Percentiles rank a stretch among this genome's conserved stretches.
Conservation (phyloP, 2,329 filamentous ascomycete species). For the Stachybotrys elegans region DNA sequence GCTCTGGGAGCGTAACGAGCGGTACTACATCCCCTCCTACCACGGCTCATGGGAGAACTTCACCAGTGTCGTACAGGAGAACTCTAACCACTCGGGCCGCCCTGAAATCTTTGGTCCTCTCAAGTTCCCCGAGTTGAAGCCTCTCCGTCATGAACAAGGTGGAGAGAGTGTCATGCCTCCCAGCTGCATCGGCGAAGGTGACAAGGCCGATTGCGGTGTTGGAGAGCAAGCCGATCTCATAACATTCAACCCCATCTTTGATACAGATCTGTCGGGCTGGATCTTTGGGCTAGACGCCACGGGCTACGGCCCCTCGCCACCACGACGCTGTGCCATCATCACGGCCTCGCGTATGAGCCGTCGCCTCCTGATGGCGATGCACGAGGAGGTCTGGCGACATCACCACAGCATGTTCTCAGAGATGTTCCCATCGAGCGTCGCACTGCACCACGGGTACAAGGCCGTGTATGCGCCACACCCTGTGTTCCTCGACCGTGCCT, state of each 20-base stretch:
- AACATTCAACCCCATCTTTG: slow-evolving; percentile 72
- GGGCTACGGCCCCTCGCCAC: slow-evolving; percentile 60
- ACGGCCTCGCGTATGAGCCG: slow-evolving; percentile 65
- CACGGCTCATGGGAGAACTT: slow-evolving; percentile 73
- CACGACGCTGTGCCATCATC: slow-evolving; percentile 66
- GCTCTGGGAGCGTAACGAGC: slow-evolving; percentile 73
- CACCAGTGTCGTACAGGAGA: slow-evolving; percentile 55
- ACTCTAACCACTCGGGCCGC: slow-evolving; percentile 47
- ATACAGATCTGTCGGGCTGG: slow-evolving; percentile 67
- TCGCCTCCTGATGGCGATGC: slow-evolving; percentile 65
- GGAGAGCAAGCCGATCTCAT: slow-evolving; percentile 72
- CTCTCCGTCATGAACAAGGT: slow-evolving; percentile 46
- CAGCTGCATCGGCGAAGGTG: slow-evolving; percentile 48
- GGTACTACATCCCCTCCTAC: slow-evolving; percentile 69
- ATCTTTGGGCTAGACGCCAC: slow-evolving; percentile 66
- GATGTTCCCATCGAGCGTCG: slow-evolving; percentile 70
- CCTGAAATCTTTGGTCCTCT: slow-evolving; percentile 67
- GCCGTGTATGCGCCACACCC: slow-evolving; percentile 78
- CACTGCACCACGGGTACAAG: slow-evolving; percentile 72
- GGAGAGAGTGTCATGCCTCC: slow-evolving; percentile 49
- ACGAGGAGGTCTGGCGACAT: slow-evolving; percentile 63
- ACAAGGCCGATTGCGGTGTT: slow-evolving; percentile 54
- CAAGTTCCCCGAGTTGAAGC: slow-evolving; percentile 40
- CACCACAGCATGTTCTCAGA: slow-evolving; percentile 72
- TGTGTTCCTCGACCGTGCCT: slow-evolving; percentile 71